These are phyloP conservation scores for Termitomyces eurrhizus DNA, from an alignment of 768 basidiomycete species.

Conservation along the genomic window DNA sequence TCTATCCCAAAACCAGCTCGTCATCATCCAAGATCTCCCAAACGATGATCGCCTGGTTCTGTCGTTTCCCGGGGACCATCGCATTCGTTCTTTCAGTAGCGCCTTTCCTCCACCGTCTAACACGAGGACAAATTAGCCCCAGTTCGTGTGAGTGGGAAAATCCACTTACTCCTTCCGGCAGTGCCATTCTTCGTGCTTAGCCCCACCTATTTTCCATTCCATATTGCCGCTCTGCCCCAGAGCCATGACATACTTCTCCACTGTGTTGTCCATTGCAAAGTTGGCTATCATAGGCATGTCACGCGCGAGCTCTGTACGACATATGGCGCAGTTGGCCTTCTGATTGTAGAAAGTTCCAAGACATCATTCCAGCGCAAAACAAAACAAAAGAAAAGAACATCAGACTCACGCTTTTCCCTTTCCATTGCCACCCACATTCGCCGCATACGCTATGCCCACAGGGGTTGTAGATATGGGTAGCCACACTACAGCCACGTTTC, in stretches of 20 bases:
- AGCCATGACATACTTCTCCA: slow-evolving; percentile 57
- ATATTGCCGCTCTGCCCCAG: slow-evolving; percentile 37
- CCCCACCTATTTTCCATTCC: slow-evolving; percentile 53
- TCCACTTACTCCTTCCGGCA: slow-evolving; percentile 49
- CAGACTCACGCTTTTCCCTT: slow-evolving; percentile 43
- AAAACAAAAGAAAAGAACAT: neutral
- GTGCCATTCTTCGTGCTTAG: slow-evolving; percentile 46
- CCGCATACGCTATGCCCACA: slow-evolving; percentile 77
- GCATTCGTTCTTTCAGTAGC: slow-evolving; percentile 23
- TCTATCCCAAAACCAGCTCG: neutral
- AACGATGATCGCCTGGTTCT: slow-evolving; percentile 1
- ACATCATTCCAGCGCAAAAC: slow-evolving; percentile 1
- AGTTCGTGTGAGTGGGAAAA: neutral
- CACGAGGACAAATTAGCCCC: slow-evolving; percentile 4
- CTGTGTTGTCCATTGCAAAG: slow-evolving; percentile 53
- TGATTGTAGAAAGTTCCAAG: slow-evolving; percentile 13
- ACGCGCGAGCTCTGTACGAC: slow-evolving; percentile 44
- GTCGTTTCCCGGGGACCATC: neutral
- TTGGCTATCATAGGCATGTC: slow-evolving; percentile 57
- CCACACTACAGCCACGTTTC: slow-evolving; percentile 38
- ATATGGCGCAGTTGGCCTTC: slow-evolving; percentile 52
- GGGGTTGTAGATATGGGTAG: slow-evolving; percentile 59
- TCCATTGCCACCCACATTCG: slow-evolving; percentile 61
- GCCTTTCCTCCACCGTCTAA: slow-evolving; percentile 35
- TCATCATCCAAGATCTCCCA: slow-evolving; percentile 5